Base-by-base conservation (phyloP, 371 early-diverging fungal species). In the Mortierella sp. region DNA sequence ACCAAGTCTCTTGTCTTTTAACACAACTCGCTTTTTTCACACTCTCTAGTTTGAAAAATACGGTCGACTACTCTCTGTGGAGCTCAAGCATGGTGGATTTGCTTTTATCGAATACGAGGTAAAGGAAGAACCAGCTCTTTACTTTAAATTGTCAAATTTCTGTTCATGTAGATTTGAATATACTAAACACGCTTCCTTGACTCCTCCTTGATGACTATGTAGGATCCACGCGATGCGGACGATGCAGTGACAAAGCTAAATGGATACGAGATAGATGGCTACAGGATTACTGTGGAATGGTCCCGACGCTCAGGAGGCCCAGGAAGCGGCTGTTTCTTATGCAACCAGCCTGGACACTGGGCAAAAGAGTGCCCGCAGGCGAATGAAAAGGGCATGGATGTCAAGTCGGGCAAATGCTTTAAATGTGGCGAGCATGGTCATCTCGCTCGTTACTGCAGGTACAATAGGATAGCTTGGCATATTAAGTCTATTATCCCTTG, bases 101-200 rank as follows among this genome's bases (percentile, higher is more conserved):
- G 86, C 86, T 30, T 88, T 88, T 77, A 83, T 87, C 60, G 88
- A 88, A 65, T 87, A 81, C 62, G 87, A 87, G 82, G 86, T 86
- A 81, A 58, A 67, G 80, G 28, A 53, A 30, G 29, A 28, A 15
- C 25, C 4, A 21, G 43, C 19, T 12, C 51, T 4, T n/a, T n/a
- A n/a, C 21, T 30, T 55, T 25, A 63, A 63, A 50, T 4, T 55
- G 19, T 7, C 12, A 28, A 7, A 4, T 14, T 29, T 4, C 48
- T 26, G 15, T 21, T 64, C 21, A 18, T 14, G 19, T 53, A 16
- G 12, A 30, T 37, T 16, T n/a, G 6, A 7, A 57, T 29, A 9
- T 37, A 37, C 37, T 37, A 5, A 37, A 5, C 37, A 37, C 9
- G 9, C 37, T 37, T 37, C 37, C 5, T 37, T 53, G 21, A 5